These are phyloP conservation scores for Polyplosphaeria fusca DNA, from an alignment of 495 filamentous ascomycete species.

Conservation along the genomic window DNA sequence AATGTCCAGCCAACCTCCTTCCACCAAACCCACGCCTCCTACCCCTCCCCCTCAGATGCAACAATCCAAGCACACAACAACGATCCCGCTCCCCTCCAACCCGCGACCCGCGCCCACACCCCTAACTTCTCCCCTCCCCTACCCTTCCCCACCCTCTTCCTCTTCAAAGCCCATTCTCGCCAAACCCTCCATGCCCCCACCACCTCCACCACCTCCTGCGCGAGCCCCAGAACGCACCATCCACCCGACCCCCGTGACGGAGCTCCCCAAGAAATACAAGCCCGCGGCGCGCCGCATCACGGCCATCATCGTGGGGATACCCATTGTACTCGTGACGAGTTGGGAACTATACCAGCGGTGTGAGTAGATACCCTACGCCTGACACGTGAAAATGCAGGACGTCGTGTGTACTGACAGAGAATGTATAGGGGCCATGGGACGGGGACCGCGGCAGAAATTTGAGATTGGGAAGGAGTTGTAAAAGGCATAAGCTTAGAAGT, in stretches of 20 bases:
- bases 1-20: conserved; percentile 2
- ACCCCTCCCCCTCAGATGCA: not conserved
- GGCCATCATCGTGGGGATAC: conserved; percentile 30
- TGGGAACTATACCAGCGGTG: conserved; percentile 28
- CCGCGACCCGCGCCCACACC: not conserved
- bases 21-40: not conserved
- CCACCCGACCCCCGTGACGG: too few relatives aligned
- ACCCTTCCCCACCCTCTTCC: too few relatives aligned
- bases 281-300: conserved; percentile 18
- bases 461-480: too few relatives aligned
- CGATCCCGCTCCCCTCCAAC: not conserved
- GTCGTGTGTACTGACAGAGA: too few relatives aligned
- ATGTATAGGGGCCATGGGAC: conserved; percentile 9
- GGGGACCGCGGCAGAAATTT: too few relatives aligned
- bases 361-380: too few relatives aligned
- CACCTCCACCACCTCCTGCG: not conserved
- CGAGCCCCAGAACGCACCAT: too few relatives aligned
- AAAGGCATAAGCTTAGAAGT: too few relatives aligned
- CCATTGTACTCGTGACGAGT: conserved; percentile 25
- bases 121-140: not conserved
- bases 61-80: not conserved
- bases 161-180: too few relatives aligned
- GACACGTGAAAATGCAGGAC: too few relatives aligned
- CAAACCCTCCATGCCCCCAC: not conserved
- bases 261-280: conserved; percentile 30